phyloP scores from a whole-genome alignment of 2,329 filamentous ascomycete genomes.

The Colletotrichum australisinense region DNA sequence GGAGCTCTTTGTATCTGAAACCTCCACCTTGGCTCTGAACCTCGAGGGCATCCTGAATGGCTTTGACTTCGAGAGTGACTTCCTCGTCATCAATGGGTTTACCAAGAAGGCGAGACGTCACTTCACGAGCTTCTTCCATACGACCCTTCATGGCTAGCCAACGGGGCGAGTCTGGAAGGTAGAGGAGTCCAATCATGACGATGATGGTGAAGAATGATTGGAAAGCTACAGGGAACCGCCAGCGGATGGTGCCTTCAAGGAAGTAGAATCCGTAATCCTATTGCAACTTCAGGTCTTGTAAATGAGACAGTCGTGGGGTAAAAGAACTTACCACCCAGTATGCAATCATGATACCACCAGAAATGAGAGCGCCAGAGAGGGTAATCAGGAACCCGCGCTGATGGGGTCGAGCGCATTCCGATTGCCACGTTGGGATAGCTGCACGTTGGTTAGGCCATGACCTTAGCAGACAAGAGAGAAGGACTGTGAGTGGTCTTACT shows the following conservation, averaged over 20 bases:
- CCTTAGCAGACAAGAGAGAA: too few relatives aligned
- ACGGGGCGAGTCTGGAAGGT: constrained; percentile 47
- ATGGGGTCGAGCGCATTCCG: constrained; percentile 43
- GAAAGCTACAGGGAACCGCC: constrained; percentile 48
- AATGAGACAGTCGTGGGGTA: background rate
- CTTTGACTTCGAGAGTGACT: constrained; percentile 37
- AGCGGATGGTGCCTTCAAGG: constrained; percentile 43
- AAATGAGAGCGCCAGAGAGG: constrained; percentile 43
- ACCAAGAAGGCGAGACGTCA: constrained; percentile 41
- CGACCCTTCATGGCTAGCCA: constrained; percentile 51
- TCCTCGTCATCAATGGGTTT: constrained; percentile 41
- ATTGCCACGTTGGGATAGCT: constrained; percentile 45
- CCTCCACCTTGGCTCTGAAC: constrained; percentile 40
- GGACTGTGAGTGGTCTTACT: constrained; percentile 27
- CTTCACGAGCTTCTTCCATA: constrained; percentile 40
- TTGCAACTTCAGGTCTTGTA: background rate
- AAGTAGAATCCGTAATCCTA: constrained; percentile 44
- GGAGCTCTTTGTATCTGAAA: constrained; percentile 35
- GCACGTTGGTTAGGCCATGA: background rate
- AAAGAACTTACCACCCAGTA: constrained; percentile 41
- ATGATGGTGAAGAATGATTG: constrained; percentile 45
- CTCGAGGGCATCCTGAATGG: constrained; percentile 41
- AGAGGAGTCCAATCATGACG: constrained; percentile 47
- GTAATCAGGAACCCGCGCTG: constrained; percentile 43
- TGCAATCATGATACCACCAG: constrained; percentile 45